Base-by-base conservation (phyloP, 192 early-diverging fungal genomes). In the Backusella tuberculispora region DNA sequence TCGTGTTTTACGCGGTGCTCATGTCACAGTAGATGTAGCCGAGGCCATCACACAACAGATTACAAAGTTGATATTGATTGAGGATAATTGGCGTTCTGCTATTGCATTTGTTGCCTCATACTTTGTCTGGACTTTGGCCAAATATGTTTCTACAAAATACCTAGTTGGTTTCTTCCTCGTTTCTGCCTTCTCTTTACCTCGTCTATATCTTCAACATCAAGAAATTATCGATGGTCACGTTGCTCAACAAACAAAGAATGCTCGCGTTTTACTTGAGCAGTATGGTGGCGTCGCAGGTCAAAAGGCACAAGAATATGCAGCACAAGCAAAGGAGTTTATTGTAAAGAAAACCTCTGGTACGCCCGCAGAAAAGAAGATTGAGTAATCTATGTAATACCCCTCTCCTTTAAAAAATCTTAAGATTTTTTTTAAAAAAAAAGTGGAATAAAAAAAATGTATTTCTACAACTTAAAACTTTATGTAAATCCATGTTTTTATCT, bases 131-230 rank as follows among this genome's bases (percentile, higher is more conserved):
- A 76, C 74, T 38, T 29, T 80, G 24, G 74, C 79, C 14, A 80
- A 80, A 41, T 74, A 66, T 21, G 50, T 80, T 4, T 60, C 79
- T 10, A 80, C 79, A 12, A 80, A 76, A 63, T 80, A 76, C 60
- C 46, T 80, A 5, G 50, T 80, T 34, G 79, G 74, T 53, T 29
- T 73, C 24, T 76, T 76, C 12, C 9, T 74, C 2, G 43, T 76
- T 8, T 68, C 50, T 42, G 64, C 67, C 5, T 80, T 80, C 63
- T 50, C 74, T 10, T 9, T 80, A 2, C 79, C 79, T 26, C 71
- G 75, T n/a, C 46, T 80, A 37, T 80, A 80, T 34, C 72, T 80
- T 26, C 79, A 80, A 24, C 63, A 80, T 60, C 70, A 80, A 19
- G 74, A 76, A 12, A 24, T 76, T 0, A 48, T 80, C 34, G 79